Percentiles rank a stretch among this genome's conserved stretches.
Conservation (phyloP, 768 basidiomycete species). For the Cystofilobasidium capitatum region DNA sequence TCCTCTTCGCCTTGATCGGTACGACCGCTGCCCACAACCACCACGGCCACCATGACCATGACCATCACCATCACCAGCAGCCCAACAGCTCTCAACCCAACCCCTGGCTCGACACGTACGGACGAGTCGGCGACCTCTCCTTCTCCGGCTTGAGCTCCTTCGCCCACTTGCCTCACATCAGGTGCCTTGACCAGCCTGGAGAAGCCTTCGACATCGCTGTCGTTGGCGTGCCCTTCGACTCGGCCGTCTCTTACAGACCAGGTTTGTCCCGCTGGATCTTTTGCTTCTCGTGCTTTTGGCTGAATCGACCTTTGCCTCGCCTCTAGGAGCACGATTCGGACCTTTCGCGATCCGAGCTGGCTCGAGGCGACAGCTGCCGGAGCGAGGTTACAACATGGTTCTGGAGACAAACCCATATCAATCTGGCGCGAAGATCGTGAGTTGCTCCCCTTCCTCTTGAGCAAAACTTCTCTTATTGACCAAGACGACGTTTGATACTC, state of each 20-base stretch:
- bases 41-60: neutral
- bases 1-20: too few relatives aligned
- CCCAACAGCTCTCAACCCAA: neutral
- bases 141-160: conserved; percentile 77
- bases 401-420: conserved; percentile 22
- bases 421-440: conserved; percentile 11
- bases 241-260: conserved; percentile 34
- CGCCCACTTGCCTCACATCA: conserved; percentile 65
- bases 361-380: conserved; percentile 43
- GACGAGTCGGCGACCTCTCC: conserved; percentile 58
- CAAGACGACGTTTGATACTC: neutral
- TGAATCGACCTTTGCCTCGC: neutral
- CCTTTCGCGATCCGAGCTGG: conserved; percentile 76
- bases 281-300: conserved; percentile 40
- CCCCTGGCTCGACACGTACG: conserved; percentile 49
- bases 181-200: conserved; percentile 55
- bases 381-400: conserved; percentile 15
- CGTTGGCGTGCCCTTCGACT: conserved; percentile 43
- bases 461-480: neutral
- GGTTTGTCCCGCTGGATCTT: conserved; percentile 43
- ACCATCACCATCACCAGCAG: neutral
- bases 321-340: conserved; percentile 71
- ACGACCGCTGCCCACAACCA: neutral
- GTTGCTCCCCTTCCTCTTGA: neutral
- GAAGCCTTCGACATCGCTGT: conserved; percentile 62